phyloP scores from a whole-genome alignment of 2,329 filamentous ascomycete genomes.

The Pseudogymnoascus sp. region DNA sequence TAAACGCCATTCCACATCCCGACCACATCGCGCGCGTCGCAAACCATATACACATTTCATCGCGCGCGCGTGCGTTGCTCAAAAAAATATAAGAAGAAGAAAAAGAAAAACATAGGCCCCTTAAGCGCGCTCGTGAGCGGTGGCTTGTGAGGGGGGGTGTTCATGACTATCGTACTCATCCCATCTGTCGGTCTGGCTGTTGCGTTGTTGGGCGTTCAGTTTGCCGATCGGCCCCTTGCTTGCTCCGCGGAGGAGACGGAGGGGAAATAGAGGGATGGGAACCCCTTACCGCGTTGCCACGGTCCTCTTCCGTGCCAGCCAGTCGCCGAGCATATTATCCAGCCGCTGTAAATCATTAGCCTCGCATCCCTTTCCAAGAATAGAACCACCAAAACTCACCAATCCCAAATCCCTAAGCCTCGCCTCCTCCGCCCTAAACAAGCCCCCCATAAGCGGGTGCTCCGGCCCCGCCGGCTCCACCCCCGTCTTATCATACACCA shows the following conservation, averaged over 20 bases:
- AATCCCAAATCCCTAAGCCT: constrained; percentile 68
- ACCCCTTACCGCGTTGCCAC: background rate
- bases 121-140: background rate
- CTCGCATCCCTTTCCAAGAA: background rate
- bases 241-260: background rate
- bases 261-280: background rate
- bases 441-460: constrained; percentile 69
- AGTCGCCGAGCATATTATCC: constrained; percentile 77
- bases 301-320: constrained; percentile 62
- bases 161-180: constrained; percentile 2
- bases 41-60: background rate
- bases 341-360: constrained; percentile 50
- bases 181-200: background rate
- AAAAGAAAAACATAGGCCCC: background rate
- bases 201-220: background rate
- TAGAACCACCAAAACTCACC: background rate
- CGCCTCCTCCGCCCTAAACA: constrained; percentile 83
- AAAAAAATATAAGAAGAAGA: background rate
- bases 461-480: constrained; percentile 72
- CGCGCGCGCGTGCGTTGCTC: background rate
- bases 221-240: background rate
- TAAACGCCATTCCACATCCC: background rate
- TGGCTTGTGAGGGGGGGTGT: background rate
- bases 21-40: background rate
- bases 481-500: constrained; percentile 88